Evolutionary conservation across 2,329 filamentous ascomycete species (phyloP).

Genomic region (Emergomyces pasteurianus): DNA sequence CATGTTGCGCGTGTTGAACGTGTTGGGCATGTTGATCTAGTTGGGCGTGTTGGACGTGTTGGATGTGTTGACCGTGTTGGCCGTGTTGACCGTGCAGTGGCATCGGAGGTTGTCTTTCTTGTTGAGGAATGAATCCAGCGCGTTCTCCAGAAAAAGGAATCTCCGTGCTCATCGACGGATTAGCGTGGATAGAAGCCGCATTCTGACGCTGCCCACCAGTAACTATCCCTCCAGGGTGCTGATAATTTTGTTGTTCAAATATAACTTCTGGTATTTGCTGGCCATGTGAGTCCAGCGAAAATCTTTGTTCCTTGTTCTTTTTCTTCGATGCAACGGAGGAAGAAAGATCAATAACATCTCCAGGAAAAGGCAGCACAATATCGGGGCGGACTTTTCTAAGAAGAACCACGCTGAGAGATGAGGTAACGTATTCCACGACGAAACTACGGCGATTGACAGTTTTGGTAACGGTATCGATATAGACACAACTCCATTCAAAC

Average conservation of each 20-base stretch:
- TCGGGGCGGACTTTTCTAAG: conserved; percentile 17
- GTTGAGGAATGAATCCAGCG: not conserved
- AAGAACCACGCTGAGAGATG: conserved; percentile 25
- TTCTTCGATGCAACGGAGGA: conserved; percentile 3
- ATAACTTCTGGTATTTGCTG: not conserved
- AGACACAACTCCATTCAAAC: conserved; percentile 29
- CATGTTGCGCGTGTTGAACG: not conserved
- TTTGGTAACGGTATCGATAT: conserved; percentile 20
- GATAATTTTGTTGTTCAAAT: not conserved
- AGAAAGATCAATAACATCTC: conserved; percentile 7
- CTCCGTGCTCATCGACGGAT: not conserved
- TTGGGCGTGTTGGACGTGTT: not conserved
- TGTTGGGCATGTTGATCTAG: not conserved
- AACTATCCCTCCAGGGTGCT: not conserved
- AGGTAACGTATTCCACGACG: conserved; percentile 17
- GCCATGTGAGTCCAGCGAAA: not conserved
- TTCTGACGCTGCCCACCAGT: not conserved
- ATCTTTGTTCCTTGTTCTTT: not conserved
- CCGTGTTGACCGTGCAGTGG: not conserved
- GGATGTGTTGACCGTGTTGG: not conserved
- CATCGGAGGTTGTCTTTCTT: not conserved
- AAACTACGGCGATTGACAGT: conserved; percentile 16
- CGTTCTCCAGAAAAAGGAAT: not conserved
- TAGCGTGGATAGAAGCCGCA: too few relatives aligned
- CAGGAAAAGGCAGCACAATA: conserved; percentile 4